Evolutionary conservation across 352 stramenopile species (phyloP), one percentile per base, ranked within the genome.

Genomic region (Phytophthora boehmeriae): DNA sequence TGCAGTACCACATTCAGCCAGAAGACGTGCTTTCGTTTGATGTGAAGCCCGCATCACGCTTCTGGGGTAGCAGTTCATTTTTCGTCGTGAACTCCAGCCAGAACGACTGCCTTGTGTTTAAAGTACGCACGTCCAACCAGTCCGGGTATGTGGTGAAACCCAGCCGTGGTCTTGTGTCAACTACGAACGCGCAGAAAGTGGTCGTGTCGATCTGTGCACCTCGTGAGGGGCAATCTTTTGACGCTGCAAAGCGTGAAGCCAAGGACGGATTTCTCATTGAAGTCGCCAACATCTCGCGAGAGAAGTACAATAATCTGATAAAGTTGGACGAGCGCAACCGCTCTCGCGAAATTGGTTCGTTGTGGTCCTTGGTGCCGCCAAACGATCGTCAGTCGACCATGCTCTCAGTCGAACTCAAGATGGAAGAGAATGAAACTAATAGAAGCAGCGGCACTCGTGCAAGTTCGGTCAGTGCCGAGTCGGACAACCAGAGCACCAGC

Each of bases 111-210:
- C 66, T 94, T 2, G 72, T 66, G 10, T 94, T 90, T 49, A 92
- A 91, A 54, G 72, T 94, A 56, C 89, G 88, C 61, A 94, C 83
- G 16, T 90, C 85, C 8, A 91, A 94, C 65, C 80, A 88, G 43
- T 75, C 69, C 3, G 83, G 79, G 2, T 94, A 94, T 53, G 82
- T 83, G 23, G 81, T 94, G 10, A 86, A 92, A 47, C 85, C 85
- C n/a, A 82, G 70, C 23, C 70, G 76, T 41, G 85, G 85, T 1
- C 49, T 92, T 28, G 84, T 94, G 16, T 74, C 64, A 0, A 59
- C 76, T n/a, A 83, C 76, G 3, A 89, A 72, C 43, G 76, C 76
- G 8, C 78, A 89, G 51, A 66, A 79, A 54, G 63, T 94, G 32
- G 67, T 88, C n/a, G 68, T 92, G 16, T 71, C 75, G 14, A 49